These are phyloP conservation scores for Aspergillus novoparasiticus DNA, from an alignment of 2,329 filamentous ascomycete genomes.

Conservation along the genomic window DNA sequence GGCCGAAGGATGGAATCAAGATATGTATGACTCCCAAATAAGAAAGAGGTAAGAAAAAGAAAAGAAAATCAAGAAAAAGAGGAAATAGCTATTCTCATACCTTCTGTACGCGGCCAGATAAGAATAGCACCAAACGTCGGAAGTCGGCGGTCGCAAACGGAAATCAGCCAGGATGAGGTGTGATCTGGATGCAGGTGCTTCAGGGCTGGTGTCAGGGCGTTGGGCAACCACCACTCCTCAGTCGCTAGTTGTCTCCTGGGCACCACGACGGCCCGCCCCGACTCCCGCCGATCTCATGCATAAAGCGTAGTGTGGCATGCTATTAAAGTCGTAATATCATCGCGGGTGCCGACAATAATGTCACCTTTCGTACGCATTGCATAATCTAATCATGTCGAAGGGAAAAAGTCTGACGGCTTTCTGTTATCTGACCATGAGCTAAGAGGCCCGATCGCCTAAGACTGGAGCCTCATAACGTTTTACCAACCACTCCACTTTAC, in stretches of 20 bases:
- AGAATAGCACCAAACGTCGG: slow-evolving; percentile 9
- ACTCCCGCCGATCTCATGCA: slow-evolving; percentile 36
- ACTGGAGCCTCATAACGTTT: background rate
- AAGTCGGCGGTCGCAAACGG: slow-evolving; percentile 20
- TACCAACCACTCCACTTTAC: background rate
- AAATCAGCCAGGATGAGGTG: slow-evolving; percentile 9
- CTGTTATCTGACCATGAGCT: background rate
- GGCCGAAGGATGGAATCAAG: background rate
- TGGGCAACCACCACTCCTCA: slow-evolving; percentile 23
- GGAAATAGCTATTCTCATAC: slow-evolving; percentile 1
- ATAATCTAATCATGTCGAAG: background rate
- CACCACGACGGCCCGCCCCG: slow-evolving; percentile 33
- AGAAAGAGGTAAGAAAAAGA: background rate
- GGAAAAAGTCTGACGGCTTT: background rate
- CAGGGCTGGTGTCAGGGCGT: slow-evolving; percentile 19
- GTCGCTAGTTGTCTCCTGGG: slow-evolving; percentile 26
- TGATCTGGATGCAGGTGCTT: slow-evolving; percentile 25
- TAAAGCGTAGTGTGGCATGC: slow-evolving; percentile 24
- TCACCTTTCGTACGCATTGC: background rate
- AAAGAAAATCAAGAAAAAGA: background rate
- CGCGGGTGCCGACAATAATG: background rate
- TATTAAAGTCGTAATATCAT: slow-evolving; percentile 5
- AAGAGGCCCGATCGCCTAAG: background rate
- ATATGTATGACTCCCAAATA: background rate
- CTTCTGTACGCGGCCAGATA: slow-evolving; percentile 3